These are phyloP conservation scores for Mycena alexandri DNA, from an alignment of 768 basidiomycete species.

Conservation along the genomic window DNA sequence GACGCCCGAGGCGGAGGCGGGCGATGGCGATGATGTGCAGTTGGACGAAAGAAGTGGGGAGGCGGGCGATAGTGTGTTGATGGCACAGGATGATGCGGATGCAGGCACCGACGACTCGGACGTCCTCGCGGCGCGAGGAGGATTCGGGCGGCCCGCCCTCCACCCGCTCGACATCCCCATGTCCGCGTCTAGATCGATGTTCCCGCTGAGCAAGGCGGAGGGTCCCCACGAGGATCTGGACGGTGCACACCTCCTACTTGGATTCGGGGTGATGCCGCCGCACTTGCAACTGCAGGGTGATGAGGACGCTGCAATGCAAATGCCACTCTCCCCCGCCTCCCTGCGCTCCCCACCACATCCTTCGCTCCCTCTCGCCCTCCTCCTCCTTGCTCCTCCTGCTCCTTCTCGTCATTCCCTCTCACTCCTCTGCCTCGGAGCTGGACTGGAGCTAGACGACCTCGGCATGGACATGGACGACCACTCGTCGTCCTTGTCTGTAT, in stretches of 20 bases:
- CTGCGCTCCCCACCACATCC: neutral
- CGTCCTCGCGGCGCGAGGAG: neutral
- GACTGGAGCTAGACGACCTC: neutral
- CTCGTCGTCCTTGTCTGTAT: too few species aligned
- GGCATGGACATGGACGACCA: neutral
- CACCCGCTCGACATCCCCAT: slow-evolving; percentile 25
- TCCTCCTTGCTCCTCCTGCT: too few species aligned
- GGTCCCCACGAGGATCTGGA: neutral
- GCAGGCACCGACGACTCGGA: too few species aligned
- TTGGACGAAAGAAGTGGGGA: neutral
- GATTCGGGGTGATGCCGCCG: slow-evolving; percentile 16
- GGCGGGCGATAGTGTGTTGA: slow-evolving; percentile 24
- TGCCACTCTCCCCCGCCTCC: slow-evolving; percentile 17
- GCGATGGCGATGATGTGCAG: slow-evolving; percentile 14
- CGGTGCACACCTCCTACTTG: slow-evolving; percentile 10
- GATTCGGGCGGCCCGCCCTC: slow-evolving; percentile 23
- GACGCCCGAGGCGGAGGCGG: too few species aligned
- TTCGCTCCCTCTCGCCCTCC: neutral
- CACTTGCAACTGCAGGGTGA: neutral
- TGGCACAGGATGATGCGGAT: slow-evolving; percentile 28
- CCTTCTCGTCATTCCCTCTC: too few species aligned
- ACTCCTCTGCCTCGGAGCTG: too few species aligned
- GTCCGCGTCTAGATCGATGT: neutral
- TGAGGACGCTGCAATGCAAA: slow-evolving; percentile 20
- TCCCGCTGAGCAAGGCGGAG: neutral